A percentile compares a stretch with the other conserved stretches of the same genome.
Evolutionary conservation across 2,329 filamentous ascomycete genomes (phyloP).

Genomic region (Nigrospora sphaerica): DNA sequence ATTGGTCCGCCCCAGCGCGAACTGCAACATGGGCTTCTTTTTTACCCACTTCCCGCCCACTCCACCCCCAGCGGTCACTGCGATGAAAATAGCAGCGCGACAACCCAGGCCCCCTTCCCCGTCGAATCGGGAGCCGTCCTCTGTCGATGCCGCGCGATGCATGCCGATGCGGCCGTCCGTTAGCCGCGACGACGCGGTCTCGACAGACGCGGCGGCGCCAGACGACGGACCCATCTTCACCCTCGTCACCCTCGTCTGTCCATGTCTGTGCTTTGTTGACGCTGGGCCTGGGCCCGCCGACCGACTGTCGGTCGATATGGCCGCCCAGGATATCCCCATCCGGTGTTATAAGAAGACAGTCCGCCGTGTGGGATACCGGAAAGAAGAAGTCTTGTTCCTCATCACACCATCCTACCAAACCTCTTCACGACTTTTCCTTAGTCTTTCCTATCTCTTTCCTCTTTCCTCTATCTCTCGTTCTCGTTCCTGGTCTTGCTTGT

Average conservation of each 20-base stretch:
- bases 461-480: slow-evolving; percentile 13
- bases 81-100: slow-evolving; percentile 7
- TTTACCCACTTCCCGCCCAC: slow-evolving; percentile 3
- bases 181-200: too few relatives aligned
- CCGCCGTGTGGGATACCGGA: not conserved
- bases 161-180: too few relatives aligned
- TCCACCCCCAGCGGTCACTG: not conserved
- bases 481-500: slow-evolving; percentile 12
- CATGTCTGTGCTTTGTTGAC: too few relatives aligned
- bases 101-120: not conserved
- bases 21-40: not conserved
- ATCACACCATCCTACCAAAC: slow-evolving; percentile 9
- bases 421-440: slow-evolving; percentile 15
- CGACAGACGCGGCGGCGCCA: too few relatives aligned
- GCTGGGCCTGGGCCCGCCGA: too few relatives aligned
- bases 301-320: too few relatives aligned
- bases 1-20: not conserved
- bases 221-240: too few relatives aligned
- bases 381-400: slow-evolving; percentile 6
- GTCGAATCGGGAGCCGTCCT: too few relatives aligned
- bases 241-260: too few relatives aligned
- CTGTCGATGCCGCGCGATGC: too few relatives aligned
- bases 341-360: too few relatives aligned
- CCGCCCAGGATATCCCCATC: too few relatives aligned
- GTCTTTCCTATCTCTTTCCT: slow-evolving; percentile 18